Evolutionary conservation across 371 early-diverging fungal genomes (phyloP).

Genomic region (Blakeslea trispora): DNA sequence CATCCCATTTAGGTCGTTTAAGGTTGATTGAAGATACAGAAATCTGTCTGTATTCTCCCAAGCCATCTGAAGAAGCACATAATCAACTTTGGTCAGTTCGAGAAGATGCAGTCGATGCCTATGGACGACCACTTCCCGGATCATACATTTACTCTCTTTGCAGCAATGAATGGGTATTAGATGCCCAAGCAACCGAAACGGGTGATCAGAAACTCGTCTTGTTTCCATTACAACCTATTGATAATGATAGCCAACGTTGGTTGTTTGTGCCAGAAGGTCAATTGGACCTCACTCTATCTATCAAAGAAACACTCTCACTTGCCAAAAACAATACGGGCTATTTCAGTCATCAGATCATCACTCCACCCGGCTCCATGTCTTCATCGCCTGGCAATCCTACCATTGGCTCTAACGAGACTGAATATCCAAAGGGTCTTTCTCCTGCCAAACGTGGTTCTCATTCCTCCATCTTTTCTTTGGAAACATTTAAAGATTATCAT

Average conservation of each 20-base stretch:
- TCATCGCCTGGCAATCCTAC: constrained; percentile 20
- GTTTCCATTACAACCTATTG: constrained; percentile 43
- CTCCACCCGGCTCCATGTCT: constrained; percentile 28
- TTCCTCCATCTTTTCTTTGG: constrained; percentile 31
- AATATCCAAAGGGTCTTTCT: constrained; percentile 35
- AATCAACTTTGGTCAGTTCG: constrained; percentile 47
- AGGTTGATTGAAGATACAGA: constrained; percentile 54
- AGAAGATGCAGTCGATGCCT: constrained; percentile 26
- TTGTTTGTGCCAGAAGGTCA: constrained; percentile 37
- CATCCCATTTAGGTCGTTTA: constrained; percentile 34
- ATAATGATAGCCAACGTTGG: constrained; percentile 52
- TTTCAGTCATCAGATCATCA: constrained; percentile 14
- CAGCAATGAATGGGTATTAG: constrained; percentile 51
- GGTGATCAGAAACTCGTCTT: constrained; percentile 36
- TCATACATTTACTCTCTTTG: constrained; percentile 37
- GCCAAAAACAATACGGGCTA: constrained; percentile 9
- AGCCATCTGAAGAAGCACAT: constrained; percentile 37
- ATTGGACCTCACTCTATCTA: constrained; percentile 17
- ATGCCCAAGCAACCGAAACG: constrained; percentile 29
- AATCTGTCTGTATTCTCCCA: constrained; percentile 45
- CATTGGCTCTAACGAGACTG: constrained; percentile 5
- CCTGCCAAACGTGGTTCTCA: constrained; percentile 54
- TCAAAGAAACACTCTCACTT: constrained; percentile 4
- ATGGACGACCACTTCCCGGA: constrained; percentile 34
- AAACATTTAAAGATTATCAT: constrained; percentile 43